phyloP scores from a whole-genome alignment of 1,139 yeast genomes.

The Zygoascus sp. region DNA sequence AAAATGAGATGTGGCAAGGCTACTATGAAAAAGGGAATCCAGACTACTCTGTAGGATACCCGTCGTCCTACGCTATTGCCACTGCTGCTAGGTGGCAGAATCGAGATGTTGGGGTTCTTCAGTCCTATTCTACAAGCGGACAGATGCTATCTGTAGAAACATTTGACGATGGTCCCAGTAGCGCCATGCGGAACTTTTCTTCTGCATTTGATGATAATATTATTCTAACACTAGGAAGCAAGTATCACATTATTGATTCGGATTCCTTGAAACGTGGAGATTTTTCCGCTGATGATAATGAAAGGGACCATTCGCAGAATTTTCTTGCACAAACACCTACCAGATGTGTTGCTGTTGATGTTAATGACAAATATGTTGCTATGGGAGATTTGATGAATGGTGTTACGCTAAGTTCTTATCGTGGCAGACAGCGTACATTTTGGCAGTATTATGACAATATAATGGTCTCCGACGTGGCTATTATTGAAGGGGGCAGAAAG shows the following conservation, averaged over 20 bases:
- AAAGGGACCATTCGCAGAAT: neutral
- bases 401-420: neutral
- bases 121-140: neutral
- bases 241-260: neutral
- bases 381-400: slow-evolving; percentile 12
- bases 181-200: neutral
- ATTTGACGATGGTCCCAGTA: neutral
- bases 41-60: neutral
- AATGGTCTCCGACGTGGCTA: neutral
- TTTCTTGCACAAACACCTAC: slow-evolving; percentile 11
- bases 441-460: neutral
- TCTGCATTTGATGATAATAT: neutral
- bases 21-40: neutral
- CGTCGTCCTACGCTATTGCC: neutral
- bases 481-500: neutral
- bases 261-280: neutral
- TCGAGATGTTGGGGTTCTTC: neutral
- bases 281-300: no score
- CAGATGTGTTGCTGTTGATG: slow-evolving; percentile 10
- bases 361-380: slow-evolving; percentile 1
- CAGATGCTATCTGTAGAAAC: neutral
- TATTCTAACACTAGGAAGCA: neutral
- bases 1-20: neutral
- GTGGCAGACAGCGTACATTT: no score
- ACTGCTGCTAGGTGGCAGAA: neutral